Conservation (phyloP, 805 yeast genomes). For the Candida koratica region DNA sequence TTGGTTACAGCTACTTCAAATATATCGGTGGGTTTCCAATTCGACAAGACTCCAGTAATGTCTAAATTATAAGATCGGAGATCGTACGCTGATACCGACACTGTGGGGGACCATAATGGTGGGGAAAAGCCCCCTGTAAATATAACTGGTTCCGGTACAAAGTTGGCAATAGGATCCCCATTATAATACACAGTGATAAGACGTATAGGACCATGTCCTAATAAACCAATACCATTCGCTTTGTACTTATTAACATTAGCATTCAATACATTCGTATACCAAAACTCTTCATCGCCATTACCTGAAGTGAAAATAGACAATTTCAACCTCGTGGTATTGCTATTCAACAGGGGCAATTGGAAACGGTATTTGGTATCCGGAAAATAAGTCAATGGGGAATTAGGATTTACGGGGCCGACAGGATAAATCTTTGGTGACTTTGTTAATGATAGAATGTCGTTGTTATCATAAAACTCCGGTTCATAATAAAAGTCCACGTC, state of each 20-base stretch:
- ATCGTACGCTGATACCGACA: constrained; percentile 70
- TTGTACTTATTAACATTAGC: constrained; percentile 30
- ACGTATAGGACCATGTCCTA: constrained; percentile 72
- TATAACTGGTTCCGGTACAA: constrained; percentile 67
- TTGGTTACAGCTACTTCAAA: constrained; percentile 49
- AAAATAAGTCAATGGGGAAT: constrained; percentile 45
- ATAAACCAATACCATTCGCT: constrained; percentile 25
- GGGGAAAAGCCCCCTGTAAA: constrained; percentile 84
- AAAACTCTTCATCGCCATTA: constrained; percentile 76
- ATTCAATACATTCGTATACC: constrained; percentile 67
- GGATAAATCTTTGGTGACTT: constrained; percentile 41
- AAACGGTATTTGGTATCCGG: constrained; percentile 39
- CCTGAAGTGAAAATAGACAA: constrained; percentile 67
- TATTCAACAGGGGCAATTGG: constrained; percentile 43
- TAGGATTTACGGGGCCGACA: constrained; percentile 19
- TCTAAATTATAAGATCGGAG: constrained; percentile 68
- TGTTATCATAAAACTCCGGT: constrained; percentile 11
- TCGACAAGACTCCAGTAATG: constrained; percentile 63
- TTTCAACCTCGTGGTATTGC: constrained; percentile 57
- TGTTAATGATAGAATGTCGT: constrained; percentile 23
- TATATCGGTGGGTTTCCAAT: constrained; percentile 11
- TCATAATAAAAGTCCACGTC: constrained; percentile 47
- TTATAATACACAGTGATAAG: constrained; percentile 59
- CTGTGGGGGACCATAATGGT: constrained; percentile 76
- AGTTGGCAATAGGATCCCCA: constrained; percentile 55